phyloP scores from a whole-genome alignment of 2,329 filamentous ascomycete genomes.

The Fusarium sp. region DNA sequence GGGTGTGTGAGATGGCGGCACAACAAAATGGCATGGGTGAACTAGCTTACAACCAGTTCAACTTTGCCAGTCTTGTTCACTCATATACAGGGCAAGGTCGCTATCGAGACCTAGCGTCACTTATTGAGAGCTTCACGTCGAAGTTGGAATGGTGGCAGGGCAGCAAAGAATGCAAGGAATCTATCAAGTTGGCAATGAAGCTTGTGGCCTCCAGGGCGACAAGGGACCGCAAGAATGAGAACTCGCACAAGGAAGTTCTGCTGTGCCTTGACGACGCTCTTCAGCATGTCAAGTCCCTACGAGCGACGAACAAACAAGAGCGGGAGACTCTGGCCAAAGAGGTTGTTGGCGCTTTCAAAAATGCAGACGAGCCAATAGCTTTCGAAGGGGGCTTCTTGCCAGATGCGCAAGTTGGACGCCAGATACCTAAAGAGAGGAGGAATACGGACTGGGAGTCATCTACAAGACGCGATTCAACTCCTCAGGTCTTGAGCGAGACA shows the following conservation, averaged over 20 bases:
- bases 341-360: constrained; percentile 40
- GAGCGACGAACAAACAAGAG: constrained; percentile 38
- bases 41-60: constrained; percentile 55
- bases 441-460: constrained; percentile 22
- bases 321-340: constrained; percentile 35
- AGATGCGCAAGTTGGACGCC: constrained; percentile 20
- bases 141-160: constrained; percentile 55
- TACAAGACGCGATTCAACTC: constrained; percentile 11
- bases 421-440: constrained; percentile 21
- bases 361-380: constrained; percentile 25
- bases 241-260: constrained; percentile 47
- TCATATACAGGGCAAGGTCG: constrained; percentile 51
- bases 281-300: constrained; percentile 43
- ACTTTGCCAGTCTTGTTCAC: constrained; percentile 56
- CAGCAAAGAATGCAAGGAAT: constrained; percentile 55
- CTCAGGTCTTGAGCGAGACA: constrained; percentile 7
- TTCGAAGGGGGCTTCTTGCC: constrained; percentile 30
- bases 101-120: constrained; percentile 50
- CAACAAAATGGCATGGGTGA: constrained; percentile 55
- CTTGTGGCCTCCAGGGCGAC: constrained; percentile 48
- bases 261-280: constrained; percentile 37
- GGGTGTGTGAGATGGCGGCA: constrained; percentile 55
- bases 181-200: constrained; percentile 57
- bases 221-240: constrained; percentile 9
- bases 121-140: constrained; percentile 52